These are phyloP conservation scores for Cyberlindnera euphorbiiphila DNA, from an alignment of 805 yeast genomes.

Conservation along the genomic window DNA sequence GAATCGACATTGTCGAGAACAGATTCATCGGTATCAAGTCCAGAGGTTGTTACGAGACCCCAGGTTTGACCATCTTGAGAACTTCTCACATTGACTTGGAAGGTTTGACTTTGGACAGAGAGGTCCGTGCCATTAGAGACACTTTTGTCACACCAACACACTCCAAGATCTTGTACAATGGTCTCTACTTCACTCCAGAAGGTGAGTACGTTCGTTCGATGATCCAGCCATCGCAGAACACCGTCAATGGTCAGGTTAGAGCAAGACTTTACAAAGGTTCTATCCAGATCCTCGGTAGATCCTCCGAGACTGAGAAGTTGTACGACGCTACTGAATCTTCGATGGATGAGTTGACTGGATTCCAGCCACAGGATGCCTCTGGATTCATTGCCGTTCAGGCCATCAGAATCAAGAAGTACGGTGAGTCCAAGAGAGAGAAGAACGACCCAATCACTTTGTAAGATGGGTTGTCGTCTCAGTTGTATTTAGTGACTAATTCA, in stretches of 20 bases:
- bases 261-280: slow-evolving; percentile 91
- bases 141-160: slow-evolving; percentile 90
- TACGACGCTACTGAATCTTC: slow-evolving; percentile 98
- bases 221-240: slow-evolving; percentile 91
- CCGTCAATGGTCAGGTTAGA: slow-evolving; percentile 96
- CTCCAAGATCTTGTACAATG: slow-evolving; percentile 90
- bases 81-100: slow-evolving; percentile 92
- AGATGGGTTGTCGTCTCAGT: too few relatives aligned
- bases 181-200: slow-evolving; percentile 97
- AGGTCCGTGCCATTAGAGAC: slow-evolving; percentile 96
- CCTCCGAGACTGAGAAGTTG: slow-evolving; percentile 90
- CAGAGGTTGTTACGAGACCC: slow-evolving; percentile 99
- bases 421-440: slow-evolving; percentile 87
- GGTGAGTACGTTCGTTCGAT: slow-evolving; percentile 91
- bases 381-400: slow-evolving; percentile 98
- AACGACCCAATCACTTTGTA: slow-evolving; percentile 45
- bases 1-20: slow-evolving; percentile 98
- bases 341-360: slow-evolving; percentile 98
- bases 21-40: slow-evolving; percentile 98
- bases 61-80: slow-evolving; percentile 94
- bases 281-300: slow-evolving; percentile 84
- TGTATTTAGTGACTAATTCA: background rate
- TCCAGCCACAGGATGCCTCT: slow-evolving; percentile 93
- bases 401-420: slow-evolving; percentile 96
- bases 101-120: slow-evolving; percentile 96